Evolutionary conservation across 2,329 filamentous ascomycete genomes (phyloP), one percentile per base, ranked within the genome.

Genomic region (Alternaria viburni): DNA sequence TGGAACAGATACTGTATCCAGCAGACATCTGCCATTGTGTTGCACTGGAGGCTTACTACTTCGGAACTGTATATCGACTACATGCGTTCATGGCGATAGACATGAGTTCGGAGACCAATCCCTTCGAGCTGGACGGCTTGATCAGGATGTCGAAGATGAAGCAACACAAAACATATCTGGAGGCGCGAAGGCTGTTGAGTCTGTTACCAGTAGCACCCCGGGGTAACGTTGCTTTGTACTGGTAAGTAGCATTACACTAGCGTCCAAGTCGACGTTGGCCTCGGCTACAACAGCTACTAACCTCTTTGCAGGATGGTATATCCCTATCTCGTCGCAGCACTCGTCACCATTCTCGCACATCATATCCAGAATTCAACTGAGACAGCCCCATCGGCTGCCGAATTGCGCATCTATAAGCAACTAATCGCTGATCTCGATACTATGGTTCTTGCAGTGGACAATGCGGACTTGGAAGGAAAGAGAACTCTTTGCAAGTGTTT

Each of bases 1-100:
- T 75, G 13, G 64, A 67, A 30, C 68, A 74, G 28, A 43, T 75
- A 12, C 64, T 76, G 4, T 76, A 75, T 26, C 68, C 66, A 10
- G 71, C 72, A 8, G 74, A 76, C 46, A 57, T 76, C 2, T 54
- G 68, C 5, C 74, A 76, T 43, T 58, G 63, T 2, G 54, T 74
- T 21, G 41, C 23, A 4, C 56, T 74, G 3, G 72, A 76, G 50
- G 69, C 69, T 13, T 63, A 67, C 6, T 76, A 74, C 47, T 76
- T 76, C 44, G 66, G 70, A 5, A 73, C 70, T 13, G 66, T 72
- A 6, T 73, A 69, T 43, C 65, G 71, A 21, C 13, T 72, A 10
- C 60, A 74, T 19, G 62, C 69, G 8, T 67, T 72, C 54, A 26
- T 65, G 19, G 61, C 51, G 3, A 44, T 72, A 12, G 67, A 65